Conservation (phyloP, 2,329 filamentous ascomycete species). For the Fonsecaea nubica region DNA sequence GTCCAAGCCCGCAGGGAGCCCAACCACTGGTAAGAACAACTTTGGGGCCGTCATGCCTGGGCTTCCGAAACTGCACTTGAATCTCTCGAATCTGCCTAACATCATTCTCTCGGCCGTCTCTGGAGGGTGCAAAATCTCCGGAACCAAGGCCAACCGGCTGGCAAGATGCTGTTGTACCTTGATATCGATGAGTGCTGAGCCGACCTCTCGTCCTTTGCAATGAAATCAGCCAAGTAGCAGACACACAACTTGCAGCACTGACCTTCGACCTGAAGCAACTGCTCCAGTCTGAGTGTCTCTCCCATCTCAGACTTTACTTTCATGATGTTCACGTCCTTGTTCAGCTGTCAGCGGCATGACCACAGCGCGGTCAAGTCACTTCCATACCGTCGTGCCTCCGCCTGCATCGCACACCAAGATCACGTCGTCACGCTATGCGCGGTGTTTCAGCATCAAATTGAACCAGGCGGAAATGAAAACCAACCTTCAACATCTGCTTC, state of each 20-base stretch:
- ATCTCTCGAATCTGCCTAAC: conserved; percentile 43
- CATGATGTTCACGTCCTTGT: conserved; percentile 44
- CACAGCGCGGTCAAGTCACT: background rate
- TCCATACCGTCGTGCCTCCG: conserved; percentile 52
- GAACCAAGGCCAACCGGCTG: conserved; percentile 38
- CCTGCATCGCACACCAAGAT: conserved; percentile 60
- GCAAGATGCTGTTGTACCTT: conserved; percentile 43
- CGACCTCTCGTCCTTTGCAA: conserved; percentile 46
- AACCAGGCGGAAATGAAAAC: conserved; percentile 41
- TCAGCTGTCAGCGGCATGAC: background rate
- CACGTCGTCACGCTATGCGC: conserved; percentile 46
- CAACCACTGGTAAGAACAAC: conserved; percentile 44
- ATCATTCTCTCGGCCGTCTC: conserved; percentile 44
- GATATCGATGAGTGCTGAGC: conserved; percentile 47
- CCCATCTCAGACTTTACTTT: conserved; percentile 41
- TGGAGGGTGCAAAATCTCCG: conserved; percentile 24
- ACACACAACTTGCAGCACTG: conserved; percentile 5
- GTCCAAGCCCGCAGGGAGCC: conserved; percentile 33
- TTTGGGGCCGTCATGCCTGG: conserved; percentile 40
- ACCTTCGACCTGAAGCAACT: conserved; percentile 34
- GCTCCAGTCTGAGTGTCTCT: conserved; percentile 41
- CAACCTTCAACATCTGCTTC: conserved; percentile 44
- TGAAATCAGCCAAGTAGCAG: background rate
- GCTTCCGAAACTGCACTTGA: conserved; percentile 46
- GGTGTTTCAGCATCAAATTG: conserved; percentile 20